Conservation (phyloP, 257 asterid genomes). For the Osmanthus fragrans region DNA sequence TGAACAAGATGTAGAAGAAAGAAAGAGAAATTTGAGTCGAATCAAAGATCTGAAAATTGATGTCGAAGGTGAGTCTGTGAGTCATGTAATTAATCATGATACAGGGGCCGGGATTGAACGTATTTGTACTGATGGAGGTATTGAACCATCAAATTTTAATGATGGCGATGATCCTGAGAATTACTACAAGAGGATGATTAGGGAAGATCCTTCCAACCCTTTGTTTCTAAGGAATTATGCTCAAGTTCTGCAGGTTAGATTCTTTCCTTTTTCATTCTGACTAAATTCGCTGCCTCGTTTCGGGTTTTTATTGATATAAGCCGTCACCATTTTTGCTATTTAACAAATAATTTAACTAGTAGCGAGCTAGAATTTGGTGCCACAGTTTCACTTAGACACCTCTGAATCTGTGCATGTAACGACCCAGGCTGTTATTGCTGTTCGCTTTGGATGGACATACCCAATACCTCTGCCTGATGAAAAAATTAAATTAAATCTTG, state of each 20-base stretch:
- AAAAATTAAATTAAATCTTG: no score
- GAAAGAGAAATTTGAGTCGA: conserved; percentile 23
- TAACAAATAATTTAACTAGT: neutral
- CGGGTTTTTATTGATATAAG: neutral
- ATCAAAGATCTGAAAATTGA: conserved; percentile 37
- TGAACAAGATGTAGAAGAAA: conserved; percentile 22
- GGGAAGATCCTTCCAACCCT: conserved; percentile 51
- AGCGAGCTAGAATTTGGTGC: neutral
- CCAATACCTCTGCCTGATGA: no score
- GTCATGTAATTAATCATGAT: conserved; percentile 9
- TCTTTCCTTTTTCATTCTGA: neutral
- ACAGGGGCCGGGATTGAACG: conserved; percentile 19
- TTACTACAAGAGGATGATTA: conserved; percentile 35
- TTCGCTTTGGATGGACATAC: no score
- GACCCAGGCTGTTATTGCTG: no score
- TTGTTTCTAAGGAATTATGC: conserved; percentile 65
- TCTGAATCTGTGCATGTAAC: neutral
- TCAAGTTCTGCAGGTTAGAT: conserved; percentile 66
- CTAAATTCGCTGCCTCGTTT: neutral
- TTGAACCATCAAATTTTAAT: conserved; percentile 19
- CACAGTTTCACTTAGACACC: neutral
- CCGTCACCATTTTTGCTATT: neutral
- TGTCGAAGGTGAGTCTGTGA: conserved; percentile 12
- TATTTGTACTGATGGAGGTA: conserved; percentile 14
- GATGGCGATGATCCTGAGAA: conserved; percentile 38